These are phyloP conservation scores for Komagataella pastoris DNA, from an alignment of 805 yeast genomes.

Conservation along the genomic window DNA sequence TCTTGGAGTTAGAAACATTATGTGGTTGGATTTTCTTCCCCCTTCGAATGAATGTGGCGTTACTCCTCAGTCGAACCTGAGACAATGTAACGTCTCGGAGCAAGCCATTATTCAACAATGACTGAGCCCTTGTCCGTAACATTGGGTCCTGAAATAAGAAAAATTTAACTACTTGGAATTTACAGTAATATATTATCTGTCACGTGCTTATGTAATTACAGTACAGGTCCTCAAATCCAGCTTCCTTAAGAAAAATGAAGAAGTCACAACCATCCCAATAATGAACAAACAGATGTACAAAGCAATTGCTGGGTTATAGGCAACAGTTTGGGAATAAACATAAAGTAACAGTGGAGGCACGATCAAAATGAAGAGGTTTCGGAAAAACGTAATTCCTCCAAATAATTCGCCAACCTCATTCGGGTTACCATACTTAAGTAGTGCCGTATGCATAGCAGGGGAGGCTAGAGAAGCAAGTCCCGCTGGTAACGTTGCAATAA, in stretches of 20 bases:
- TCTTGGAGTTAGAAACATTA: background rate
- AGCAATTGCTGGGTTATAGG: conserved; percentile 22
- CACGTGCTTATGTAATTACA: background rate
- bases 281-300: conserved; percentile 10
- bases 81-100: background rate
- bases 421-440: conserved; percentile 49
- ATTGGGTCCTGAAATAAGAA: background rate
- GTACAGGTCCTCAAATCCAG: background rate
- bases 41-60: background rate
- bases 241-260: background rate
- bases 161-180: background rate
- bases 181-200: too few relatives aligned
- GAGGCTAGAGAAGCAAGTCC: conserved; percentile 35
- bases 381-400: conserved; percentile 53
- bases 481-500: conserved; percentile 21
- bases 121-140: background rate
- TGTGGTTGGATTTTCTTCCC: background rate
- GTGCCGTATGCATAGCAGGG: conserved; percentile 46
- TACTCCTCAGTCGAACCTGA: background rate
- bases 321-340: conserved; percentile 32
- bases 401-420: conserved; percentile 56
- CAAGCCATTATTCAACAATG: background rate
- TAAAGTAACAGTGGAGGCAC: conserved; percentile 35
- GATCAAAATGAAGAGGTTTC: conserved; percentile 32
- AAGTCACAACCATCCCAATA: background rate